These are phyloP conservation scores for Aureobasidium namibiae DNA, from an alignment of 2,329 filamentous ascomycete species.

Conservation along the genomic window DNA sequence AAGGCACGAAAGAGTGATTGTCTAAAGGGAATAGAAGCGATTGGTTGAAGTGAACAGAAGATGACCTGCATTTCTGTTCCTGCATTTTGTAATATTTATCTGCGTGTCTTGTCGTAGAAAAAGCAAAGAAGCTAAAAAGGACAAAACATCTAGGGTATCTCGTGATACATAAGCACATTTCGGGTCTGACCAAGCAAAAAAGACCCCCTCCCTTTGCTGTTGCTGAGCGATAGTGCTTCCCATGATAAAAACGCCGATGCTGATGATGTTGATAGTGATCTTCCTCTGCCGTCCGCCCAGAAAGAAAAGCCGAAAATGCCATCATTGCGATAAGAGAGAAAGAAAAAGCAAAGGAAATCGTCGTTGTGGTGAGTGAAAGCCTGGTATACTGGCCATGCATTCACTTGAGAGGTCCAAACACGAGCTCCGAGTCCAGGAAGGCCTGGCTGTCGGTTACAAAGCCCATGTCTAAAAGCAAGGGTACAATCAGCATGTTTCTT, in stretches of 20 bases:
- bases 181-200: background rate
- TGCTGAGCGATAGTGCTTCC: background rate
- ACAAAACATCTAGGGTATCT: constrained; percentile 10
- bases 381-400: background rate
- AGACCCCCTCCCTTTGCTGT: background rate
- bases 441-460: constrained; percentile 32
- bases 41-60: constrained; percentile 5
- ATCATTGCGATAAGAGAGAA: background rate
- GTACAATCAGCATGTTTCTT: too few species aligned
- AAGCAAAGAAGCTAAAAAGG: background rate
- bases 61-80: constrained; percentile 3
- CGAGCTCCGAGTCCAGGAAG: constrained; percentile 23
- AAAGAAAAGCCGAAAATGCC: background rate
- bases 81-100: background rate
- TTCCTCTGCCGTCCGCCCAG: background rate
- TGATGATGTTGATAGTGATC: background rate
- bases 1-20: too few species aligned
- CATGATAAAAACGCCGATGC: background rate
- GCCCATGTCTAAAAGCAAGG: too few species aligned
- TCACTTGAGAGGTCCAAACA: constrained; percentile 8
- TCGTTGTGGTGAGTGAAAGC: background rate
- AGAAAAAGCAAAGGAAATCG: background rate
- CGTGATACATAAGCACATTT: constrained; percentile 5
- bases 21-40: background rate
- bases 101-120: background rate